Base-by-base conservation (phyloP, 2,329 filamentous ascomycete genomes). In the Plenodomus tracheiphilus region DNA sequence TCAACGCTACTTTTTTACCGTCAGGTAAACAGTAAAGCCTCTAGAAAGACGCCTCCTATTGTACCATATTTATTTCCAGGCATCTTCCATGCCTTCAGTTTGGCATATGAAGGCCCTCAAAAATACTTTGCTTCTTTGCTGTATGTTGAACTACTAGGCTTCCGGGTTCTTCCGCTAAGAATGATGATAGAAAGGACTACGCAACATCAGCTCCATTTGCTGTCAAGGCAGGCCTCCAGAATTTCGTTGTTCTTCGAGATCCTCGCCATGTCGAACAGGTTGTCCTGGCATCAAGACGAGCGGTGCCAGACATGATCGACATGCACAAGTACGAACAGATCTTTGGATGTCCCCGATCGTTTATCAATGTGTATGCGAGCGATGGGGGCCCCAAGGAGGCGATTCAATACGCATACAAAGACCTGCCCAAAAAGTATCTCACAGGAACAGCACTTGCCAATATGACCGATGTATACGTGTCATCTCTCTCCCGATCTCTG, bases 121-220 rank as follows among this genome's bases (percentile, higher is more conserved):
- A 56, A 54, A 21, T 65, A 61, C 42, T 62, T 68, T 30, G 64
- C 59, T 5, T 51, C 53, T n/a, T 39, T 64, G 18, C 47, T 66
- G 64, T 68, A 49, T 41, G 59, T 39, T 25, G 6, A 4, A 40
- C 4, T 36, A 1, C n/a, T 0, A 6, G 10, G 4, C n/a, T 20
- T 20, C 5, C 10, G 11, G 8, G 3, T 19, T 34, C 1, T 4
- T 8, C 8, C 13, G 10, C 55, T 62, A 15, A 61, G 11, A 13
- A n/a, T 7, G 8, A n/a, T 7, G 8, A 3, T 4, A 68, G 65
- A 15, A 59, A 62, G 13, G 56, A 64, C 13, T 66, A 63, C 57
- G 61, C 58, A 2, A 17, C 40, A 4, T 58, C 56, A 16, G 53
- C 55, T 2, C 65, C 65, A 1, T 68, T 68, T 36, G 44, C 53